Base-by-base conservation (phyloP, 306 rosid genomes). In the Dalbergia oliveri region DNA sequence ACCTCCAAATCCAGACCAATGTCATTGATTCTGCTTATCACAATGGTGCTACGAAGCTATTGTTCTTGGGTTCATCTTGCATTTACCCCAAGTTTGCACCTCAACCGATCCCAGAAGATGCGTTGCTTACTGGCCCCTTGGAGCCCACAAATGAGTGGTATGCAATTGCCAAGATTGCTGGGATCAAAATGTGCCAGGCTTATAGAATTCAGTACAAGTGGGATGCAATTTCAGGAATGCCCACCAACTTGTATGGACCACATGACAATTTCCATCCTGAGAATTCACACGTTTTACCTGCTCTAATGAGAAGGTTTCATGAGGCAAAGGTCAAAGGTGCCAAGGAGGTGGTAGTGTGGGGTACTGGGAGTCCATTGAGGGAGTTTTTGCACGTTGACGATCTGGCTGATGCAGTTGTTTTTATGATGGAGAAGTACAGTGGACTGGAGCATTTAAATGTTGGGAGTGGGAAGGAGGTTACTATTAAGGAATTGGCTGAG, bases 81-180 rank as follows among this genome's bases (percentile, higher is more conserved):
- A 93, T 95, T 49, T 95, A 93, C 81, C 99, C 98, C 64, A 95
- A 95, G 56, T 95, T 95, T 54, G 98, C 99, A 4, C 99, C 98
- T 4, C 99, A 95, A 16, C 99, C 99, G 0, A 95, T 93, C 69
- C 93, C 97, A 0, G 99, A 95, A 80, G 77, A 72, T 23, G 93
- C 98, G 15, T 82, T 95, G 81, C 90, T 95, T 54, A 92, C 97
- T 15, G 95, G 94, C 7, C 94, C 93, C 1, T 84, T 95, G 33
- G 98, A 95, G 90, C 98, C 99, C 49, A 95, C 99, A 34, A 95
- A 95, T 76, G 98, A 95, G 83, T 91, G 99, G 98, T 95, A 95
- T 47, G 98, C 99, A 0, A 85, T 93, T 49, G 99, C 99, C 44
- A 95, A 95, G 94, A 95, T 95, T 18, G 89, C 99, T 4, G 98